Conservation (phyloP, 1,284 basidiomycete genomes). For the Leccinum ambiguum region DNA sequence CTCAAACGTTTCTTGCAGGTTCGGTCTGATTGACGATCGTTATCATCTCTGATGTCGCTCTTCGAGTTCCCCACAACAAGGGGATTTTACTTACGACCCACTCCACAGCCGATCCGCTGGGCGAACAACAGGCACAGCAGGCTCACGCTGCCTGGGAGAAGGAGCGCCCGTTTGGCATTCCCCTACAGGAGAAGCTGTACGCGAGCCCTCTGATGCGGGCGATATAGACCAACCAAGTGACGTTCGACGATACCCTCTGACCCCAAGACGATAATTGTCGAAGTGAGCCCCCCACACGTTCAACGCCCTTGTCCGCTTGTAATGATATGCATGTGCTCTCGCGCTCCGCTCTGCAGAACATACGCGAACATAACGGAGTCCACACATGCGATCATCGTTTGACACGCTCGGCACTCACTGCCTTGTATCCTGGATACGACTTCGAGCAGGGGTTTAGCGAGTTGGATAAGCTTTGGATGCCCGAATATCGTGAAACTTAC, state of each 20-base stretch:
- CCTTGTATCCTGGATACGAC: conserved; percentile 57
- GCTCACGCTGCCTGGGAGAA: conserved; percentile 58
- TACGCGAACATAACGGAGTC: conserved; percentile 66
- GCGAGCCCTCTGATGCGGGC: conserved; percentile 76
- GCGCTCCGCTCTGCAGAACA: conserved; percentile 36
- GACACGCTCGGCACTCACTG: conserved; percentile 51
- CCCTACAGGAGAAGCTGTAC: conserved; percentile 62
- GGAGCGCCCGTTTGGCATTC: conserved; percentile 54
- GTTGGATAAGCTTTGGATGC: conserved; percentile 67
- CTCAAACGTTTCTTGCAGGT: conserved; percentile 38
- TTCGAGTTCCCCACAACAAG: background rate
- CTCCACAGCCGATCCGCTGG: conserved; percentile 69
- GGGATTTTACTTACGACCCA: conserved; percentile 3
- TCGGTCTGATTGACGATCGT: conserved; percentile 59
- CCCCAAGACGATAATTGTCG: conserved; percentile 43
- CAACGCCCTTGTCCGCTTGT: background rate
- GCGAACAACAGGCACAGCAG: conserved; percentile 59
- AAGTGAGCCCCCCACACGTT: conserved; percentile 37
- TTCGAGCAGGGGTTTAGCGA: conserved; percentile 74
- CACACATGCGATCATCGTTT: conserved; percentile 76
- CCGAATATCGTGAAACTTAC: conserved; percentile 64
- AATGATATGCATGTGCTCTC: background rate
- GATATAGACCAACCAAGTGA: conserved; percentile 34
- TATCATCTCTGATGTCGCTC: no score
- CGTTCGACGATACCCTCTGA: conserved; percentile 13